These are phyloP conservation scores for Aspergillus awamori DNA, from an alignment of 2,329 filamentous ascomycete genomes.

Conservation along the genomic window DNA sequence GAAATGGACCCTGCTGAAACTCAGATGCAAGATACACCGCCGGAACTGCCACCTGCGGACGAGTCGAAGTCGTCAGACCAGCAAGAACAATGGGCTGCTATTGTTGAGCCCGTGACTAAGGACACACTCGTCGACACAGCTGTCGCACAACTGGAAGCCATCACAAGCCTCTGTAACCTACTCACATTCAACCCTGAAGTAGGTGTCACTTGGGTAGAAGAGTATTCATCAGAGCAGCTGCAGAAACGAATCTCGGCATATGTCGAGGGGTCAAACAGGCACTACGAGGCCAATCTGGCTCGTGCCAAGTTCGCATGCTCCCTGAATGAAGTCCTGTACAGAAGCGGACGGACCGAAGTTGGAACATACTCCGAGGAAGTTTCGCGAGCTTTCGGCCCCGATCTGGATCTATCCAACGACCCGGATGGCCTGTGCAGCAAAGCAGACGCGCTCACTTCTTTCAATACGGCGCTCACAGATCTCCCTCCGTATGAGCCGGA, in stretches of 20 bases:
- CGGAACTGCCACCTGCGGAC: slow-evolving; percentile 15
- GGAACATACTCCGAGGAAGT: slow-evolving; percentile 56
- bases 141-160: slow-evolving; percentile 63
- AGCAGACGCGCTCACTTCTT: slow-evolving; percentile 59
- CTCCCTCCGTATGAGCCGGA: slow-evolving; percentile 33
- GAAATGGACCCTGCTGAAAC: slow-evolving; percentile 20
- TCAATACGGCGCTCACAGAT: slow-evolving; percentile 53
- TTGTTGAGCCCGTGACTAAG: slow-evolving; percentile 68
- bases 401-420: slow-evolving; percentile 46
- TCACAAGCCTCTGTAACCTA: slow-evolving; percentile 56
- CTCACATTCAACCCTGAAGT: slow-evolving; percentile 46
- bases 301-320: slow-evolving; percentile 60
- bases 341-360: slow-evolving; percentile 52
- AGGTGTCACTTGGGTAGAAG: slow-evolving; percentile 60
- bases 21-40: slow-evolving; percentile 16
- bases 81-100: slow-evolving; percentile 64
- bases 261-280: slow-evolving; percentile 48
- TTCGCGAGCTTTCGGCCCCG: slow-evolving; percentile 43
- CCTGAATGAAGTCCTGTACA: slow-evolving; percentile 61
- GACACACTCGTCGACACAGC: slow-evolving; percentile 69
- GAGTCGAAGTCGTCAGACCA: slow-evolving; percentile 30
- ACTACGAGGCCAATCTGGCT: slow-evolving; percentile 57
- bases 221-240: slow-evolving; percentile 57
- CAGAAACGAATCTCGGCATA: slow-evolving; percentile 59
- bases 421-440: slow-evolving; percentile 57